Evolutionary conservation across 352 stramenopile species (phyloP), one percentile per base, ranked within the genome.

Genomic region (Pythium dissimile): DNA sequence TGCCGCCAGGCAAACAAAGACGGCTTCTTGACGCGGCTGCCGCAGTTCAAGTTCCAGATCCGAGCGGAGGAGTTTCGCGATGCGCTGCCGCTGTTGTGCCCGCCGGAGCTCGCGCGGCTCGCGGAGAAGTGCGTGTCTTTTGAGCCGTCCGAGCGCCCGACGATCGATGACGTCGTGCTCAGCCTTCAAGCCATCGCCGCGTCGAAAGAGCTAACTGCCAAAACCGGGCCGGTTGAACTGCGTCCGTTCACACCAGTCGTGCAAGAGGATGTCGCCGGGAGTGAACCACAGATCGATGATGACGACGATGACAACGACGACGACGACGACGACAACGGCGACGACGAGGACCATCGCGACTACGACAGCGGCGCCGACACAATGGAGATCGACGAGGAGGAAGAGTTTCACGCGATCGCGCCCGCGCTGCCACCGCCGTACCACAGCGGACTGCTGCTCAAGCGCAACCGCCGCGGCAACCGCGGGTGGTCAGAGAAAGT

Each of bases 41-140:
- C 85, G n/a, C 80, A 92, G 60, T 72, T 75, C 63, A 94, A 94
- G 56, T 94, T 94, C 62, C 67, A 74, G 26, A 67, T 93, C 30
- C 62, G 68, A 35, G 18, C 66, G 28, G 51, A 79, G 12, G 79
- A 94, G 66, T 94, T 94, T 63, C 77, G 63, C 50, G 71, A 74
- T 7, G 77, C 76, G 38, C 64, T 94, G 38, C 83, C 83, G 5
- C 42, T 64, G 26, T 80, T 71, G 2, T 94, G 85, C 38, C 85
- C 85, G 4, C 59, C 67, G 30, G 54, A 62, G 24, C 67, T 94
- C 26, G 81, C 84, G 31, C 61, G 64, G 4, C 56, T 94, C 10
- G 83, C 83, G 0, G 81, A 92, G 47, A 61, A 85, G 31, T 94
- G 85, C 44, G 81, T 89, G 16, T 66, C 83, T 7, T 94, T 94